Percentiles rank a stretch among this genome's conserved stretches.
Evolutionary conservation across 352 stramenopile species (phyloP).

Genomic region (Phytopythium delawarense): DNA sequence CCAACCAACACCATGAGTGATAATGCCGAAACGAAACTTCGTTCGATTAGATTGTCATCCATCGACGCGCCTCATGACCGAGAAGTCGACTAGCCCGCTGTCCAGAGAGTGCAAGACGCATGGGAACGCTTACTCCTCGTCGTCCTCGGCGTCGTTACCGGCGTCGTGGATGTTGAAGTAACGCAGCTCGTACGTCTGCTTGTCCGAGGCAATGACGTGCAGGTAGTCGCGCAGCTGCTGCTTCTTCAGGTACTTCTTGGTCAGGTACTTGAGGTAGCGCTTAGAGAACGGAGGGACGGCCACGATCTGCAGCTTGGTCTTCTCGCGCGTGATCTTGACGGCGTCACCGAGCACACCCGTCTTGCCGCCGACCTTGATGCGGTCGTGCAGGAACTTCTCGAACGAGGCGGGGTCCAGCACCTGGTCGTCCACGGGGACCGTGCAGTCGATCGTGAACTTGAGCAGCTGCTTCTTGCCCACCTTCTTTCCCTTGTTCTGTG

Average conservation of each 20-base stretch:
- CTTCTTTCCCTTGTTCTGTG: constrained; percentile 83
- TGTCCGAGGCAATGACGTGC: constrained; percentile 97
- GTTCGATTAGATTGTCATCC: constrained; percentile 22
- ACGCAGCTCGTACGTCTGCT: constrained; percentile 98
- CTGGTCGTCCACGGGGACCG: constrained; percentile 97
- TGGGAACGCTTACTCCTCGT: constrained; percentile 75
- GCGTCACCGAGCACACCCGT: constrained; percentile 93
- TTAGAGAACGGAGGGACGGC: constrained; percentile 96
- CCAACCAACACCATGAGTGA: background rate
- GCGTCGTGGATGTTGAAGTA: constrained; percentile 98
- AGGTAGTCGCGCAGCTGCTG: constrained; percentile 99
- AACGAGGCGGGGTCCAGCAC: constrained; percentile 98
- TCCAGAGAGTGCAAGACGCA: constrained; percentile 1
- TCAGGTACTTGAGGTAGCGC: constrained; percentile 99
- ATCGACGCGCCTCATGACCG: constrained; percentile 7
- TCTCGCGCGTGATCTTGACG: constrained; percentile 95
- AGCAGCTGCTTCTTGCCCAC: constrained; percentile 87
- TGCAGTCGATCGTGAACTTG: constrained; percentile 94
- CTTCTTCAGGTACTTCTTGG: constrained; percentile 99
- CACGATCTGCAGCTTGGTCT: constrained; percentile 96
- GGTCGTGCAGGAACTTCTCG: constrained; percentile 99
- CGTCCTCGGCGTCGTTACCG: constrained; percentile 87
- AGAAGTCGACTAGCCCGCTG: background rate
- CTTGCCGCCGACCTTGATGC: constrained; percentile 99
- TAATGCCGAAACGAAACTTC: constrained; percentile 25